Evolutionary conservation across 768 basidiomycete species (phyloP), one percentile per base, ranked within the genome.

Genomic region (Ramaria sp.): DNA sequence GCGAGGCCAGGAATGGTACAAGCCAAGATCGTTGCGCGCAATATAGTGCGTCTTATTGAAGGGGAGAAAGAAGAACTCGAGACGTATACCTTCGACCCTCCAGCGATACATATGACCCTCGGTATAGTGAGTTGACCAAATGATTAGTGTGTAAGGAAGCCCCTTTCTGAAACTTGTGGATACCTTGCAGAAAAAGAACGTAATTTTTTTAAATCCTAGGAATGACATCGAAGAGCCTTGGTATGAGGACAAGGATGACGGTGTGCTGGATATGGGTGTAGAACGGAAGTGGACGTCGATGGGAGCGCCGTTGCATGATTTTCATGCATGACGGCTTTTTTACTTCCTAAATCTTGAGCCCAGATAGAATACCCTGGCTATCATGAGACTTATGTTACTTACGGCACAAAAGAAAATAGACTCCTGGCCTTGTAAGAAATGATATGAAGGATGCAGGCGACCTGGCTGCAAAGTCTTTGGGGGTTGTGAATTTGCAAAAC

Each of bases 31-130:
- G 81, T 81, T 0, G 79, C 77, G 27, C 60, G 70, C n/a, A 83
- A 83, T 55, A 67, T 83, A 27, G 44, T 79, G 5, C 64, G 61
- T 47, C 73, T 82, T 13, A 69, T 81, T 12, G 22, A 52, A 1
- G 39, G 27, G 20, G 43, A 48, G 38, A 15, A 43, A 9, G 36
- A 30, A 1, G 55, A 63, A n/a, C 63, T 81, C 22, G 48, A 50
- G 18, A 24, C 24, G 18, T 50, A 50, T 32, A 37, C 16, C 18
- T 9, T 22, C 16, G 48, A 37, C 34, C 20, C 28, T 32, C 30
- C 48, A 12, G 78, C 71, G 16, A 83, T 83, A 68, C 82, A 82
- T 61, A 71, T 84, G 1, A 77, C 82, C 0, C 71, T 84, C 22
- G 82, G 82, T 3, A 58, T 82, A 48, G 78, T 79, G 48, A 59